These are phyloP conservation scores for Trifolium subterraneum DNA, from an alignment of 306 rosid species.

Conservation along the genomic window DNA sequence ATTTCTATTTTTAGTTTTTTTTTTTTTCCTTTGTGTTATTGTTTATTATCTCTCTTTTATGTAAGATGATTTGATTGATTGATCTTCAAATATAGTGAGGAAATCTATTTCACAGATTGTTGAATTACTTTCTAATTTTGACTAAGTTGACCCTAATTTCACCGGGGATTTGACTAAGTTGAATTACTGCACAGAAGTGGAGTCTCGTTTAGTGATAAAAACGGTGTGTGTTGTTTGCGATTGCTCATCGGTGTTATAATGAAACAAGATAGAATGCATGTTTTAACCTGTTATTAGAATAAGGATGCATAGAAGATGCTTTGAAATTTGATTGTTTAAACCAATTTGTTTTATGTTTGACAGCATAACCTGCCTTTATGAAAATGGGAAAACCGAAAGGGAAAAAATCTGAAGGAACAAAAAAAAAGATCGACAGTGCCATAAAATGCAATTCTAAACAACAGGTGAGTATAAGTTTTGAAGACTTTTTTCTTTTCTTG, in stretches of 20 bases:
- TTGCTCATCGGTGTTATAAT: background rate
- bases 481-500: background rate
- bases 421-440: constrained; percentile 19
- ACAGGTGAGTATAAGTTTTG: constrained; percentile 56
- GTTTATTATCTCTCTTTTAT: background rate
- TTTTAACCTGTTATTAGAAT: constrained; percentile 22
- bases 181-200: background rate
- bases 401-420: constrained; percentile 43
- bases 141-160: constrained; percentile 28
- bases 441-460: constrained; percentile 39
- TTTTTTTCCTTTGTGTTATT: background rate
- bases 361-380: constrained; percentile 39
- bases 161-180: too few relatives aligned
- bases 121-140: background rate
- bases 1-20: constrained; percentile 16
- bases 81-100: constrained; percentile 9
- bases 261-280: constrained; percentile 23
- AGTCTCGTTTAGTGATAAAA: constrained; percentile 10
- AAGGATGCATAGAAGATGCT: constrained; percentile 10
- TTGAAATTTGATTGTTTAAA: constrained; percentile 45
- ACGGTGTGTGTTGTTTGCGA: constrained; percentile 15
- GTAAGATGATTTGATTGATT: background rate
- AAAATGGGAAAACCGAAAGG: constrained; percentile 38
- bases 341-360: constrained; percentile 48
- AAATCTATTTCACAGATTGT: constrained; percentile 5